Base-by-base conservation (phyloP, 306 rosid genomes). In the Echinosophora koreensis region DNA sequence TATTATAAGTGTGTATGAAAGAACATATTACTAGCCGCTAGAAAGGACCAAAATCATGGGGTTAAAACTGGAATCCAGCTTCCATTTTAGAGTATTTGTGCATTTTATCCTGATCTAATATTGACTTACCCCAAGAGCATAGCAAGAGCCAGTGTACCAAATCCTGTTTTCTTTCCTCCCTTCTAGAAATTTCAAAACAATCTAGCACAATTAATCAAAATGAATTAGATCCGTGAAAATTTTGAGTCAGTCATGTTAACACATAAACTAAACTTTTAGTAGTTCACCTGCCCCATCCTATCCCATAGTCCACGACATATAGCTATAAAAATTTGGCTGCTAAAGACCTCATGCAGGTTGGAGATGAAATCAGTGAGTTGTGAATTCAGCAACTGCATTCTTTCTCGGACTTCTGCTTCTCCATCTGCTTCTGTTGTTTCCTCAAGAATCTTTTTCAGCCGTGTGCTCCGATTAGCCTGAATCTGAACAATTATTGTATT, bases 151-250 rank as follows among this genome's bases (percentile, higher is more conserved):
- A 0, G 86, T 92, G 85, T 90, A 95, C 93, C 95, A 92, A 49
- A 87, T 87, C 83, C 92, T 84, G 85, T 95, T 95, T 86, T 95
- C 98, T 79, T 95, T 95, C 85, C 97, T 85, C 66, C 97, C 98
- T 82, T 95, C 97, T 0, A 95, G 92, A 87, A 92, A 95, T 70
- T 87, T 90, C 83, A 95, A 41, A 51, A 95, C 88, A 47, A 90
- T 90, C 98, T 94, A 77, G 77, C 49, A 69, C 64, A 81, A 70
- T 47, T 18, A 12, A 79, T 34, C 5, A 44, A 76, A 34, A 78
- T 16, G 15, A 13, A 28, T 73, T 73, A 77, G 68, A 76, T 32
- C 47, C 17, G 28, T 68, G 71, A 85, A 80, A 76, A 61, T 52
- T 30, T 41, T 51, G 17, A 32, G 12, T 3, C 38, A 59, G 69